Evolutionary conservation across 306 rosid genomes (phyloP).

Genomic region (Glycine soja): DNA sequence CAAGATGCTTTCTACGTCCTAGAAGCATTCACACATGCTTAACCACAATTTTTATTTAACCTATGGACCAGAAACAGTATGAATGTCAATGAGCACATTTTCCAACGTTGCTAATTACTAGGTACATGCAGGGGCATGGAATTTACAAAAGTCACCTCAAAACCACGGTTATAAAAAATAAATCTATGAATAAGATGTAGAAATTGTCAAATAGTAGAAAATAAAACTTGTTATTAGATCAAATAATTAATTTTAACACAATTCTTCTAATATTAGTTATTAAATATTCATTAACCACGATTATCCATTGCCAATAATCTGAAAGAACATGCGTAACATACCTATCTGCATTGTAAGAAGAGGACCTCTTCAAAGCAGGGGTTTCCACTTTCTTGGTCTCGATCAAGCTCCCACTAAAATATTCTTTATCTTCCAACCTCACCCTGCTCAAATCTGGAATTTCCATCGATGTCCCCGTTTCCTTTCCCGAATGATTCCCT

Average conservation of each 20-base stretch:
- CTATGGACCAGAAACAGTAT: conserved; percentile 41
- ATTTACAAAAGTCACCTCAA: not conserved
- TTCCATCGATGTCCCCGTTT: conserved; percentile 56
- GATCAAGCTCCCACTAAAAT: conserved; percentile 91
- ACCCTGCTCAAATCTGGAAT: conserved; percentile 57
- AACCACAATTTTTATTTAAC: conserved; percentile 32
- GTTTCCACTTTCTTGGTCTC: conserved; percentile 62
- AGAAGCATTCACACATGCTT: conserved; percentile 30
- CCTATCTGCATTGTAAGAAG: conserved; percentile 94
- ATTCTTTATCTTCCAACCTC: conserved; percentile 86
- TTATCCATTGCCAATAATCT: not conserved
- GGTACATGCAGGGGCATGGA: not conserved
- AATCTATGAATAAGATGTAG: not conserved
- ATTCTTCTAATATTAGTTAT: not conserved
- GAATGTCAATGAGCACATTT: conserved; percentile 54
- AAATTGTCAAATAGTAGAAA: not conserved
- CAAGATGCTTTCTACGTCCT: conserved; percentile 44
- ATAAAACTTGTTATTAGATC: not conserved
- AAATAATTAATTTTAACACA: not conserved
- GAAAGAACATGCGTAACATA: conserved; percentile 34
- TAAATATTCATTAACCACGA: not conserved
- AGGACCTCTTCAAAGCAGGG: conserved; percentile 78
- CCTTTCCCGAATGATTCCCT: conserved; percentile 55
- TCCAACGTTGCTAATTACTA: conserved; percentile 42
- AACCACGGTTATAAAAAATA: not conserved